Conservation (phyloP, 2,329 filamentous ascomycete species). For the Diplodia mutila region DNA sequence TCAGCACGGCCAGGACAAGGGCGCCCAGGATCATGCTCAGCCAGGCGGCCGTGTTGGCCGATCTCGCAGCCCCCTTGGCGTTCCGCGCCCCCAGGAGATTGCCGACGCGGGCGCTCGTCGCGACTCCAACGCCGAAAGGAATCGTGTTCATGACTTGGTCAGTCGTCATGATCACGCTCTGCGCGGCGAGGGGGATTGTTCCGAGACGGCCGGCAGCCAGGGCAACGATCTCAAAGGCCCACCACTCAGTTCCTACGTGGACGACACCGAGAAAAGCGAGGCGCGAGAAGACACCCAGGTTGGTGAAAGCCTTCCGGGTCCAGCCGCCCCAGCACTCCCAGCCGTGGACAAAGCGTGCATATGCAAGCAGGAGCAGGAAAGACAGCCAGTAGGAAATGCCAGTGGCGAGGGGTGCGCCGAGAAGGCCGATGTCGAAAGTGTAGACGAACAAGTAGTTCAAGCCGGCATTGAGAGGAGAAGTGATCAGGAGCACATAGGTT, state of each 20-base stretch:
- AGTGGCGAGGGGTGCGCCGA: conserved; percentile 80
- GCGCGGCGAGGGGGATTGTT: conserved; percentile 76
- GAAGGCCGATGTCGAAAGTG: conserved; percentile 68
- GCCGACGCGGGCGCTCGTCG: conserved; percentile 75
- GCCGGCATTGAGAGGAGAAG: conserved; percentile 61
- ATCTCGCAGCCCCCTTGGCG: conserved; percentile 66
- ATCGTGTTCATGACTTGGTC: conserved; percentile 86
- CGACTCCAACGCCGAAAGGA: conserved; percentile 84
- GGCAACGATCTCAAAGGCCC: conserved; percentile 91
- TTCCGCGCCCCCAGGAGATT: conserved; percentile 76
- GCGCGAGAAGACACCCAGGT: conserved; percentile 71
- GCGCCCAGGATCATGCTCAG: conserved; percentile 71
- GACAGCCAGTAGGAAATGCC: conserved; percentile 86
- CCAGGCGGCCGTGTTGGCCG: conserved; percentile 75
- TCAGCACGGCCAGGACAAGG: conserved; percentile 68
- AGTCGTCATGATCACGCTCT: conserved; percentile 87
- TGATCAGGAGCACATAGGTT: conserved; percentile 65
- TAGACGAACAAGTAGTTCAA: conserved; percentile 74
- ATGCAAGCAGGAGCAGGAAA: conserved; percentile 74
- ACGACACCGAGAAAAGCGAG: conserved; percentile 77
- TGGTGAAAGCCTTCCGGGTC: conserved; percentile 65
- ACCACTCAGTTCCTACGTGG: conserved; percentile 90
- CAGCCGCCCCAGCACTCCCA: conserved; percentile 81
- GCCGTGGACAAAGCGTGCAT: conserved; percentile 71
- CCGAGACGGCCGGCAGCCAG: conserved; percentile 80